phyloP scores from a whole-genome alignment of 1,284 basidiomycete species.

The Gymnopus androsaceus region DNA sequence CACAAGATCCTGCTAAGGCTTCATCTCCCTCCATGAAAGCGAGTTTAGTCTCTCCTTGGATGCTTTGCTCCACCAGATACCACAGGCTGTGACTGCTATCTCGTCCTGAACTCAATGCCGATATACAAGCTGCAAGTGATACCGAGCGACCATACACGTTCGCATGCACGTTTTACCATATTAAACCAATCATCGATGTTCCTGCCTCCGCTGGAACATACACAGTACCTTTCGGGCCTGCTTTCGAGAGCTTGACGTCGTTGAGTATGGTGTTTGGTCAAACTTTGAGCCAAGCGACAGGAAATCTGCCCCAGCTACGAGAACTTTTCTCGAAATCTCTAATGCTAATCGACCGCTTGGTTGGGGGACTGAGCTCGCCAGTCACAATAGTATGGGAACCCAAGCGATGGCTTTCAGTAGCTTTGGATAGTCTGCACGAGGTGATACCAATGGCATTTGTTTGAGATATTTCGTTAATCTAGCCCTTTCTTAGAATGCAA shows the following conservation, averaged over 20 bases:
- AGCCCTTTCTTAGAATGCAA: conserved; percentile 44
- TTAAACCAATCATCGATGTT: conserved; percentile 34
- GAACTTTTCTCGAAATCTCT: conserved; percentile 54
- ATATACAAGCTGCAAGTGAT: conserved; percentile 28
- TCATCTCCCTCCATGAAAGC: conserved; percentile 42
- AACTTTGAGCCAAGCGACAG: conserved; percentile 33
- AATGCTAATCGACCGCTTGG: conserved; percentile 50
- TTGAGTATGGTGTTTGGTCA: conserved; percentile 50
- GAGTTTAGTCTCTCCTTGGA: conserved; percentile 52
- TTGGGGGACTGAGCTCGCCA: conserved; percentile 42
- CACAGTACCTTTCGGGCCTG: conserved; percentile 53
- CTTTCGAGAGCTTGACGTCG: conserved; percentile 54
- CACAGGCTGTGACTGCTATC: conserved; percentile 51
- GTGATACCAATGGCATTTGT: conserved; percentile 36
- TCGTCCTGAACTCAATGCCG: conserved; percentile 46
- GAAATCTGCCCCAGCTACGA: conserved; percentile 35
- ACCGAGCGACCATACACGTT: conserved; percentile 51
- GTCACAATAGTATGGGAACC: conserved; percentile 59
- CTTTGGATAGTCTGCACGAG: conserved; percentile 53
- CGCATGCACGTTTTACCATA: conserved; percentile 61
- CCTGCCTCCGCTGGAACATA: conserved; percentile 28
- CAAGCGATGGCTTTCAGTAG: conserved; percentile 50
- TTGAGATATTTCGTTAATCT: not conserved
- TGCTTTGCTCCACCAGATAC: conserved; percentile 55
- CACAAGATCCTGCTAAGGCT: conserved; percentile 35